Conservation (phyloP, 2,329 filamentous ascomycete species). For the Colletotrichum lupini region DNA sequence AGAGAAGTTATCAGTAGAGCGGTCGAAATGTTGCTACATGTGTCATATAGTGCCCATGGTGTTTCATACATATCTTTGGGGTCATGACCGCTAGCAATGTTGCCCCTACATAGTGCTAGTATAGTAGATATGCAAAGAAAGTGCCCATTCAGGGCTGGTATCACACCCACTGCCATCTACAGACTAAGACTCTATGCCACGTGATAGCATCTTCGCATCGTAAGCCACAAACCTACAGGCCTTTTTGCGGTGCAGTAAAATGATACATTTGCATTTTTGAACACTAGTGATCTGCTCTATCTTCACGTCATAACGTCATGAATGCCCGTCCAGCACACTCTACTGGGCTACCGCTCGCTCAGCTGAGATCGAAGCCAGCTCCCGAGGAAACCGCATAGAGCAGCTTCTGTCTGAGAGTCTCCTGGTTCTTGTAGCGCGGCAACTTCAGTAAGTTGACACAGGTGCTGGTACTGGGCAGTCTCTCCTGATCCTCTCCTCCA, state of each 20-base stretch:
- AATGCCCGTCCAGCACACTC: not conserved
- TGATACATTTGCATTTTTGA: slow-evolving; percentile 12
- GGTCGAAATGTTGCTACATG: no score
- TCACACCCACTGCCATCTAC: not conserved
- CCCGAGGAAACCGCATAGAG: slow-evolving; percentile 90
- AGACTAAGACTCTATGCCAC: not conserved
- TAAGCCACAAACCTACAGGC: not conserved
- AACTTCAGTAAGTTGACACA: slow-evolving; percentile 96
- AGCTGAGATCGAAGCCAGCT: slow-evolving; percentile 90
- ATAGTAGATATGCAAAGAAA: not conserved
- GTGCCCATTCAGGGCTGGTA: not conserved
- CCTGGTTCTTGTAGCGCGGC: slow-evolving; percentile 78
- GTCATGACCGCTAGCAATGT: no score
- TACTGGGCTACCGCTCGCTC: not conserved
- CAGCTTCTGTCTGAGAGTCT: slow-evolving; percentile 79
- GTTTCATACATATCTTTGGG: not conserved
- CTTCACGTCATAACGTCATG: slow-evolving; percentile 28
- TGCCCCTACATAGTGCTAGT: no score
- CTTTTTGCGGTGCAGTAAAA: not conserved
- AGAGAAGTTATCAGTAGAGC: slow-evolving; percentile 57
- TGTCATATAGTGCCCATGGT: not conserved
- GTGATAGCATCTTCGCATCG: not conserved
- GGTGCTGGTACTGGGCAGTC: slow-evolving; percentile 92
- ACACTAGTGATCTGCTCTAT: slow-evolving; percentile 1
- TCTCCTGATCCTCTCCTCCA: slow-evolving; percentile 76